These are phyloP conservation scores for Xylaria flabelliformis DNA, from an alignment of 495 filamentous ascomycete genomes.

Conservation along the genomic window DNA sequence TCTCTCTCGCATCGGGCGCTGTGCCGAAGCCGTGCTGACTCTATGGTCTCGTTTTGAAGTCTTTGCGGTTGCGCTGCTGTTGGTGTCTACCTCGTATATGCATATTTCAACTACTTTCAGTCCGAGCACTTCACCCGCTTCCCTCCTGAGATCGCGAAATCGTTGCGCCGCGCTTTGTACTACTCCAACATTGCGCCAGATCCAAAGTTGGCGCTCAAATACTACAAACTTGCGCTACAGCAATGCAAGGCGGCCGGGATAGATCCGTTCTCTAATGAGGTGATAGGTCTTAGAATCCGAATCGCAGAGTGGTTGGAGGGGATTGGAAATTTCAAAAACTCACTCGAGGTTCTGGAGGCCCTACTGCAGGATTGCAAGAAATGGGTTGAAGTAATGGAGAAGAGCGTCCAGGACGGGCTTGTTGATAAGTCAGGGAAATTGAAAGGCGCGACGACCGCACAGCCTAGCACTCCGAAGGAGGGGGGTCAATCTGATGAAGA, in stretches of 20 bases:
- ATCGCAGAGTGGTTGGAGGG: slow-evolving; percentile 80
- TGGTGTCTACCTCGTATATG: slow-evolving; percentile 63
- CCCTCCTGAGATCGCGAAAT: slow-evolving; percentile 77
- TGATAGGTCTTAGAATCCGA: slow-evolving; percentile 86
- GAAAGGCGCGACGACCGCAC: slow-evolving; percentile 21
- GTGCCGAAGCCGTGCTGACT: slow-evolving; percentile 24
- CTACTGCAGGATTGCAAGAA: slow-evolving; percentile 64
- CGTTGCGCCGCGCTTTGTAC: slow-evolving; percentile 85
- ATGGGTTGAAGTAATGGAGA: slow-evolving; percentile 66
- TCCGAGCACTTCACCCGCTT: slow-evolving; percentile 64
- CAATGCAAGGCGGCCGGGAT: slow-evolving; percentile 73
- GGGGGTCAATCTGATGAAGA: slow-evolving; percentile 40
- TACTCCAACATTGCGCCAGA: slow-evolving; percentile 78
- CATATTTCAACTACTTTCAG: slow-evolving; percentile 75
- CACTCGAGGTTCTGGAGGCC: slow-evolving; percentile 76
- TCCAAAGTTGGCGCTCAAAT: slow-evolving; percentile 74
- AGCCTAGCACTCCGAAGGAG: slow-evolving; percentile 32
- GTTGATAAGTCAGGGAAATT: slow-evolving; percentile 39
- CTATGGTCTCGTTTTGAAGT: slow-evolving; percentile 30
- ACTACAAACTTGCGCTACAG: slow-evolving; percentile 78
- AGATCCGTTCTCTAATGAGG: slow-evolving; percentile 87
- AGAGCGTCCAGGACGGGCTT: slow-evolving; percentile 58
- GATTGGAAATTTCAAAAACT: slow-evolving; percentile 65
- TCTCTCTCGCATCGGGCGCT: neutral
- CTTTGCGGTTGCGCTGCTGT: slow-evolving; percentile 56